These are phyloP conservation scores for Pichiaceae sp. DNA, from an alignment of 1,139 yeast genomes.

Conservation along the genomic window DNA sequence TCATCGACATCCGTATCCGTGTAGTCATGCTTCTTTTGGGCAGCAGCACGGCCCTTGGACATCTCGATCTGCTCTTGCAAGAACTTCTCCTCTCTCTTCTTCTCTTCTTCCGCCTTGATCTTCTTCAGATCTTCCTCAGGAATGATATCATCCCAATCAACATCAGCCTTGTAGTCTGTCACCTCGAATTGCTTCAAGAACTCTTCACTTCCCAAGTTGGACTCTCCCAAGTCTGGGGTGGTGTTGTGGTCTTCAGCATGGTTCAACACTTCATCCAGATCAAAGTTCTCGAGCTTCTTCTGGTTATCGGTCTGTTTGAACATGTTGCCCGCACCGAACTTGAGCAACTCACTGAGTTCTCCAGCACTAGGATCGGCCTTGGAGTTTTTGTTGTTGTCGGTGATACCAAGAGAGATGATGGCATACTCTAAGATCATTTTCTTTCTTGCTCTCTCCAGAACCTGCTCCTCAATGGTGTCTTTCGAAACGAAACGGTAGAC, in stretches of 20 bases:
- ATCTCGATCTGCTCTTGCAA: conserved; percentile 85
- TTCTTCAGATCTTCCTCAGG: conserved; percentile 90
- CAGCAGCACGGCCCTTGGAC: conserved; percentile 67
- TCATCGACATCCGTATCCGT: conserved; percentile 26
- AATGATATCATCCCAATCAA: conserved; percentile 98
- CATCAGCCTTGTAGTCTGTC: conserved; percentile 96
- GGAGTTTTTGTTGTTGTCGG: conserved; percentile 50
- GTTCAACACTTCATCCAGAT: conserved; percentile 88
- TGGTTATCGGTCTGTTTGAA: conserved; percentile 81
- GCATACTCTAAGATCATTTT: conserved; percentile 98
- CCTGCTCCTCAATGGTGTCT: conserved; percentile 96
- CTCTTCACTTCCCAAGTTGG: conserved; percentile 96
- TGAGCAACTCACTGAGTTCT: conserved; percentile 85
- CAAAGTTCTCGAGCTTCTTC: conserved; percentile 89
- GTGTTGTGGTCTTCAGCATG: conserved; percentile 98
- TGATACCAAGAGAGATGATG: conserved; percentile 89
- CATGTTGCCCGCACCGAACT: conserved; percentile 98
- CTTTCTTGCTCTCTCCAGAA: conserved; percentile 90
- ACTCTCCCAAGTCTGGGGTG: conserved; percentile 93
- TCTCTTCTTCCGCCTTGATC: conserved; percentile 86
- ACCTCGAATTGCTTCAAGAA: conserved; percentile 96
- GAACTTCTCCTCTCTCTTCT: conserved; percentile 76
- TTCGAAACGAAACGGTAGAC: conserved; percentile 94
- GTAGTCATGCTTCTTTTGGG: conserved; percentile 47
- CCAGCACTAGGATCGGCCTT: conserved; percentile 71